Conservation (phyloP, 768 basidiomycete species). For the Boletus patriciae region DNA sequence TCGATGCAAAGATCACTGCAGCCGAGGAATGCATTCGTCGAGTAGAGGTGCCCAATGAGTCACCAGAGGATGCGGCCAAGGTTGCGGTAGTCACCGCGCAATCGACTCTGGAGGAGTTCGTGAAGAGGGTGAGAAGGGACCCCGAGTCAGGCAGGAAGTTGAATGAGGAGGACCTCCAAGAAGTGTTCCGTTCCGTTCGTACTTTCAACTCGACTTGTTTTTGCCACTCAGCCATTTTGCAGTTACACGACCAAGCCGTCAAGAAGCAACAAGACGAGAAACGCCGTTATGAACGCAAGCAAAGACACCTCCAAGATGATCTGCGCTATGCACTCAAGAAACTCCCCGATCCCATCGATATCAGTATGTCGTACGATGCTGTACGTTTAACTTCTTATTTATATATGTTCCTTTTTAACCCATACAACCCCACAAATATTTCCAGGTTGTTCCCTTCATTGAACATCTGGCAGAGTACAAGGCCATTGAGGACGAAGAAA, state of each 20-base stretch:
- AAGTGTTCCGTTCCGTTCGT: slow-evolving; percentile 66
- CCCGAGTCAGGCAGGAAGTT: slow-evolving; percentile 53
- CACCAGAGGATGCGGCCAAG: slow-evolving; percentile 32
- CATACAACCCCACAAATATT: neutral
- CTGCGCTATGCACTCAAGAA: slow-evolving; percentile 94
- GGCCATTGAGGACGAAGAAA: slow-evolving; percentile 86
- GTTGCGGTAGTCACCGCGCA: slow-evolving; percentile 47
- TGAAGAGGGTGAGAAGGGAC: slow-evolving; percentile 53
- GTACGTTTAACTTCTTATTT: slow-evolving; percentile 43
- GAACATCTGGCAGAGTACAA: slow-evolving; percentile 84
- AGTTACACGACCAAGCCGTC: slow-evolving; percentile 72
- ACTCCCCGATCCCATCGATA: slow-evolving; percentile 75
- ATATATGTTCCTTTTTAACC: neutral
- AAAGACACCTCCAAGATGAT: slow-evolving; percentile 90
- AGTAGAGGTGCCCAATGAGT: slow-evolving; percentile 34
- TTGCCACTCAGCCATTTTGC: slow-evolving; percentile 6
- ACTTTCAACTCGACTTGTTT: neutral
- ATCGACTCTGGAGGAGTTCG: slow-evolving; percentile 67
- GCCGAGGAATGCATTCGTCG: slow-evolving; percentile 62
- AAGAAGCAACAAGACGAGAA: slow-evolving; percentile 85
- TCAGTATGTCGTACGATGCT: slow-evolving; percentile 75
- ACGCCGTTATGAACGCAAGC: slow-evolving; percentile 78
- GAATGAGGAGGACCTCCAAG: slow-evolving; percentile 49
- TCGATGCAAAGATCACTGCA: slow-evolving; percentile 74
- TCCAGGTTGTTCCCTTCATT: slow-evolving; percentile 70